Base-by-base conservation (phyloP, 164 flowering plant genomes). In the Chimonanthus praecox region DNA sequence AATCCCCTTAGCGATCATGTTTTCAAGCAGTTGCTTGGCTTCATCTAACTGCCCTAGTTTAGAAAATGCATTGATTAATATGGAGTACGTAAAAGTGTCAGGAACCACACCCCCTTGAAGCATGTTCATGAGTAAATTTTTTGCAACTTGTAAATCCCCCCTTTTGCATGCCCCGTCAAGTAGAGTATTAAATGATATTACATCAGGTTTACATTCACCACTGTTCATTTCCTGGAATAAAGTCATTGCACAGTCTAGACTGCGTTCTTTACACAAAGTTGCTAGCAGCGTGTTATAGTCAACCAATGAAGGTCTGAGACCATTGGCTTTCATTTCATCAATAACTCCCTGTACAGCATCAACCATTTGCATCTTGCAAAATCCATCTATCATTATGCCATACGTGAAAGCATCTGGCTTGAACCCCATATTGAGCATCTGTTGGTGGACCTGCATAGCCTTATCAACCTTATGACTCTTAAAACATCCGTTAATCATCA, bases 331-430 rank as follows among this genome's bases (percentile, higher is more conserved):
- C 87, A 89, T 84, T 79, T 81, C 81, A 60, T 54, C 5, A 44
- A 92, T 77, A 46, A 90, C 45, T 65, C 88, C 90, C 78, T 84
- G 86, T 18, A 92, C 97, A 73, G 86, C 21, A 66, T 72, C 84
- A 72, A 88, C 58, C 87, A 84, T 74, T 50, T 71, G 50, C 75
- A 78, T 78, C 78, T 85, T 88, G 87, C 94, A 87, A 54, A 89
- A 77, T 50, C 92, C 94, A 69, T 84, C 80, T 44, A 90, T 89
- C 82, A 89, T 75, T 69, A 81, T 63, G 71, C 85, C 82, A 72
- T 85, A 90, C 5, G 87, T 82, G 61, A 72, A 69, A 44, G 87
- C 70, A 45, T 85, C 76, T 54, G 91, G 96, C 73, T 68, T 76
- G 44, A 85, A 62, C 58, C 88, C 88, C 74, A 74, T 71, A 11